Conservation (phyloP, 345 rosid species). For the Syzygium aromaticum region DNA sequence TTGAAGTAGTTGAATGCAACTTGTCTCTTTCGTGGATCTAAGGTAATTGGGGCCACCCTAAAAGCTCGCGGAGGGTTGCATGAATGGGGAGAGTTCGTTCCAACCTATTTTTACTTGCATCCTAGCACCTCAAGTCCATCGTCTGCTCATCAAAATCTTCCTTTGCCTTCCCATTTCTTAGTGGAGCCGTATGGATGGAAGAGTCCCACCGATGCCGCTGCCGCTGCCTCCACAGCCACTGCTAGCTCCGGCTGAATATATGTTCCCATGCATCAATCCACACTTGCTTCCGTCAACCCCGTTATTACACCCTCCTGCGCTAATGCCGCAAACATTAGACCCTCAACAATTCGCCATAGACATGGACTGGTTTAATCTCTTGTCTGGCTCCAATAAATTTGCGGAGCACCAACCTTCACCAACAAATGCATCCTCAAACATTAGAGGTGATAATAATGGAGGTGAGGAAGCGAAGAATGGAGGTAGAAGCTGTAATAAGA, state of each 20-base stretch:
- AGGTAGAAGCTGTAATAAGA: slow-evolving; percentile 17
- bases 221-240: background rate
- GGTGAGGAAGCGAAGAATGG: slow-evolving; percentile 7
- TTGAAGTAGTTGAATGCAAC: background rate
- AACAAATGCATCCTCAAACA: background rate
- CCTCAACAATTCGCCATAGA: slow-evolving; percentile 16
- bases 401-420: slow-evolving; percentile 1
- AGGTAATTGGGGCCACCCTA: background rate
- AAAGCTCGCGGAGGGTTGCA: background rate
- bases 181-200: background rate
- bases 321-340: slow-evolving; percentile 14
- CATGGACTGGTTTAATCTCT: slow-evolving; percentile 45
- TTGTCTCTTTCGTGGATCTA: background rate
- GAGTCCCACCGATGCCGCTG: background rate
- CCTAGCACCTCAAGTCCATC: background rate
- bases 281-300: background rate
- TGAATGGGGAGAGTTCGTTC: background rate
- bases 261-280: background rate
- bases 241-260: background rate
- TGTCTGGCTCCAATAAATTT: slow-evolving; percentile 18
- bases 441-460: background rate
- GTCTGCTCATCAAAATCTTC: background rate
- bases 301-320: background rate
- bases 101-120: background rate
- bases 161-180: background rate